phyloP scores from a whole-genome alignment of 257 asterid genomes.

The Marsdenia floribunda region DNA sequence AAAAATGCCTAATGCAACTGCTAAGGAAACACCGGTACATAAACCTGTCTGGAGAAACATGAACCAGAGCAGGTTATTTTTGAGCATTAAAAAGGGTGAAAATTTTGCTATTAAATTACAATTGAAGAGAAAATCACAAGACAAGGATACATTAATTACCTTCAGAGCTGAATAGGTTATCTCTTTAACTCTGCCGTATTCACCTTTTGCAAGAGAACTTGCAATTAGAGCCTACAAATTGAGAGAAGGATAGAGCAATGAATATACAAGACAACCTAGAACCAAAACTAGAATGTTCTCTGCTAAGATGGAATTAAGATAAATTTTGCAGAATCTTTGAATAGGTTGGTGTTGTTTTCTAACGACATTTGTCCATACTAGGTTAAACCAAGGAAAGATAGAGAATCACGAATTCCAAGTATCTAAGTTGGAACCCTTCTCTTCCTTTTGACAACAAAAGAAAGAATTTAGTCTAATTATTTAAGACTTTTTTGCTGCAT shows the following conservation, averaged over 20 bases:
- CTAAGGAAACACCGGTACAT: slow-evolving; percentile 27
- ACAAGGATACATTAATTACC: slow-evolving; percentile 17
- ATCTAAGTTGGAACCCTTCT: neutral
- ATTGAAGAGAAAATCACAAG: neutral
- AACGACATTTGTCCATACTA: neutral
- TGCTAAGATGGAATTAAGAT: neutral
- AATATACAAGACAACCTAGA: neutral
- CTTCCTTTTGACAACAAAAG: neutral
- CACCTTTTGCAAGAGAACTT: slow-evolving; percentile 35
- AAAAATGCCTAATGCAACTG: slow-evolving; percentile 26
- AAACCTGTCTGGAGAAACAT: slow-evolving; percentile 26
- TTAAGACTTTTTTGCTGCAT: neutral
- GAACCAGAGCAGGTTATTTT: neutral
- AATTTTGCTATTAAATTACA: neutral
- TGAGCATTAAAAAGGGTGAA: neutral
- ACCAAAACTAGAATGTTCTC: neutral
- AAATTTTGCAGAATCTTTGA: neutral
- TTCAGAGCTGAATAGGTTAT: slow-evolving; percentile 30
- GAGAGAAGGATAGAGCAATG: neutral
- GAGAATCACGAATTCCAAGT: neutral
- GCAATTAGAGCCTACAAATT: slow-evolving; percentile 40
- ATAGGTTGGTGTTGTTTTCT: neutral
- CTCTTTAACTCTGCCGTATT: slow-evolving; percentile 30
- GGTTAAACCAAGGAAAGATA: neutral
- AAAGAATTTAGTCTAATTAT: neutral